Evolutionary conservation across 129 eudicot genomes (phyloP).

Genomic region (Lonicera japonica): DNA sequence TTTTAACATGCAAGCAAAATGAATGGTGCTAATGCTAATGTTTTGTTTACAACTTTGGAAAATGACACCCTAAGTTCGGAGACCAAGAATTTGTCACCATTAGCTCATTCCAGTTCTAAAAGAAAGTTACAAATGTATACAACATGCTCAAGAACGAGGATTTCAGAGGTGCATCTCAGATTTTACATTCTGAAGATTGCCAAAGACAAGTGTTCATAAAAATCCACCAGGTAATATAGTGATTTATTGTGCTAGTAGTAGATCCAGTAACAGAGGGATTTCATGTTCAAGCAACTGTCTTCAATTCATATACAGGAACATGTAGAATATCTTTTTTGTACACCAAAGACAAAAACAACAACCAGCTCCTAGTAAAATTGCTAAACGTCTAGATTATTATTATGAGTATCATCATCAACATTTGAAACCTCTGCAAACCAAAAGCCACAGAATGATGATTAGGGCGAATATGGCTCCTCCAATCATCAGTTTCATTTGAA

Average conservation of each 20-base stretch:
- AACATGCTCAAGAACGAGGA: too few species aligned
- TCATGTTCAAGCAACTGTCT: not conserved
- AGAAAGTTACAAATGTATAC: too few species aligned
- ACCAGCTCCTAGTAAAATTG: not conserved
- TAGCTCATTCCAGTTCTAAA: too few species aligned
- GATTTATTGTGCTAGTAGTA: not conserved
- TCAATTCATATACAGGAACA: slow-evolving; percentile 7
- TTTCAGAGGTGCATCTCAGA: too few species aligned
- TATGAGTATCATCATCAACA: slow-evolving; percentile 13
- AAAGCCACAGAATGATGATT: slow-evolving; percentile 63
- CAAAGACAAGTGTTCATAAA: too few species aligned
- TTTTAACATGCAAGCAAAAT: too few species aligned
- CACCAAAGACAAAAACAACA: slow-evolving; percentile 1
- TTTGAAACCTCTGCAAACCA: slow-evolving; percentile 46
- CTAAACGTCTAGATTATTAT: not conserved
- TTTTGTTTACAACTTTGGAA: too few species aligned
- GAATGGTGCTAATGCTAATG: too few species aligned
- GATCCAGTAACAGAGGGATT: not conserved
- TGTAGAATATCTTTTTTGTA: slow-evolving; percentile 6
- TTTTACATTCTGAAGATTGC: too few species aligned
- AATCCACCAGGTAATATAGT: not conserved
- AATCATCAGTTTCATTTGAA: slow-evolving; percentile 72
- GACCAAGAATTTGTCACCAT: too few species aligned
- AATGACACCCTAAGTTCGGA: too few species aligned
- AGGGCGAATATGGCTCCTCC: slow-evolving; percentile 51